Evolutionary conservation across 2,329 filamentous ascomycete genomes (phyloP), one percentile per base, ranked within the genome.

Genomic region (Ceratocystis albifundus): DNA sequence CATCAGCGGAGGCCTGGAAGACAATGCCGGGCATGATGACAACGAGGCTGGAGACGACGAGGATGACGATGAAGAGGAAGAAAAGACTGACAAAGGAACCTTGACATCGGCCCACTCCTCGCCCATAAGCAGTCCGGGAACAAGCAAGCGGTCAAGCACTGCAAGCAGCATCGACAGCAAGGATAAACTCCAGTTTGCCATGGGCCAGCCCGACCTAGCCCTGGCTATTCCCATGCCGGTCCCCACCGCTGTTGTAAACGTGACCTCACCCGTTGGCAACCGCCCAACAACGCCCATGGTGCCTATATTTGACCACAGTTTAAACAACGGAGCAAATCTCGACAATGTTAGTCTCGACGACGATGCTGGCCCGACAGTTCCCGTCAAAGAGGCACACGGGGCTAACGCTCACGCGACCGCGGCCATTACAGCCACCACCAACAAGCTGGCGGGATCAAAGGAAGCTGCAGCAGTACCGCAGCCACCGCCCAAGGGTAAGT

Each of bases 341-440:
- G 80, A 84, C 72, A 80, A 87, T 72, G 84, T 91, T 69, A 88
- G 84, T 71, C 79, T 93, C 67, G 83, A 85, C 73, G 85, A 85
- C 72, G 83, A 85, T 45, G 74, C 76, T 68, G 65, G 61, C 12
- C 64, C 67, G 28, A 45, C 62, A 12, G 64, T 66, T 12, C 67
- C 67, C 15, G 48, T 17, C 36, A 68, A 68, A 28, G 66, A 68
- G 12, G 8, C 28, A 12, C 46, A 36, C 30, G 36, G 41, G n/a
- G n/a, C n/a, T n/a, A n/a, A n/a, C 32, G 22, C 6, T 4, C 48
- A 46, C 28, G 25, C 45, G 20, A 30, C 36, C 8, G 8, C 62
- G 32, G 32, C 32, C 32, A 36, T 36, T 36, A 36, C 32, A 12
- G 8, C 32, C 32, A 36, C 32, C 32, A 7, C 32, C 32, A 36